A percentile compares a stretch with the other conserved stretches of the same genome.
Conservation (phyloP, 345 rosid genomes). For the Salix brachista region DNA sequence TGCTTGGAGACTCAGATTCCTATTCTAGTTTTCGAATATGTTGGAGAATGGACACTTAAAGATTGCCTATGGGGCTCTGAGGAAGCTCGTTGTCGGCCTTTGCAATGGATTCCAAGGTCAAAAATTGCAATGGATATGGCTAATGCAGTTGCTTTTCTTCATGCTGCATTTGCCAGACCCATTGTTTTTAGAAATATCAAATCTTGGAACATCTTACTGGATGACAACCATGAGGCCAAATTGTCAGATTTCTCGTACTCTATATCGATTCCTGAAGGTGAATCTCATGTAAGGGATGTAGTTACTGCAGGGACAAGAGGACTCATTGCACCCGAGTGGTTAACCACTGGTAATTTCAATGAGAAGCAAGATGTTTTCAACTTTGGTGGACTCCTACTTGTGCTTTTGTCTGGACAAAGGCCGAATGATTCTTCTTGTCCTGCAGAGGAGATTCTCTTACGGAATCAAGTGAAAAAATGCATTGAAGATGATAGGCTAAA, state of each 20-base stretch:
- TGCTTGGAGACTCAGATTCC: slow-evolving; percentile 21
- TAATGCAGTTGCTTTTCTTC: slow-evolving; percentile 19
- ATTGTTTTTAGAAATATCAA: slow-evolving; percentile 12
- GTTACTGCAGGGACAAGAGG: background rate
- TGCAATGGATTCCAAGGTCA: slow-evolving; percentile 15
- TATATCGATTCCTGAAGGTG: slow-evolving; percentile 21
- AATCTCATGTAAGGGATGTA: slow-evolving; percentile 2
- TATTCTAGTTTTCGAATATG: background rate
- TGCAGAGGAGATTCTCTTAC: no score
- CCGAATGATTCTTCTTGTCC: background rate
- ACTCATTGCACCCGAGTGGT: slow-evolving; percentile 10
- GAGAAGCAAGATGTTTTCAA: slow-evolving; percentile 29
- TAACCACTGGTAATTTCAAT: background rate
- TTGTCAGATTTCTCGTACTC: slow-evolving; percentile 9
- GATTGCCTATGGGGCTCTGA: no score
- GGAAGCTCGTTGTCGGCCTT: background rate
- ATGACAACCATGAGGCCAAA: slow-evolving; percentile 8
- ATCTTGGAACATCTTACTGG: background rate
- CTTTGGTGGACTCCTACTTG: slow-evolving; percentile 13
- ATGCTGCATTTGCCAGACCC: slow-evolving; percentile 23
- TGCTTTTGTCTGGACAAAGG: slow-evolving; percentile 17
- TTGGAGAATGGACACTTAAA: no score
- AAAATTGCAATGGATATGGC: slow-evolving; percentile 23
- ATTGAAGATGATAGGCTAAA: background rate
- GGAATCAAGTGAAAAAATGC: background rate